Evolutionary conservation across 2,329 filamentous ascomycete genomes (phyloP), one percentile per base, ranked within the genome.

Genomic region (Chalara sp.): DNA sequence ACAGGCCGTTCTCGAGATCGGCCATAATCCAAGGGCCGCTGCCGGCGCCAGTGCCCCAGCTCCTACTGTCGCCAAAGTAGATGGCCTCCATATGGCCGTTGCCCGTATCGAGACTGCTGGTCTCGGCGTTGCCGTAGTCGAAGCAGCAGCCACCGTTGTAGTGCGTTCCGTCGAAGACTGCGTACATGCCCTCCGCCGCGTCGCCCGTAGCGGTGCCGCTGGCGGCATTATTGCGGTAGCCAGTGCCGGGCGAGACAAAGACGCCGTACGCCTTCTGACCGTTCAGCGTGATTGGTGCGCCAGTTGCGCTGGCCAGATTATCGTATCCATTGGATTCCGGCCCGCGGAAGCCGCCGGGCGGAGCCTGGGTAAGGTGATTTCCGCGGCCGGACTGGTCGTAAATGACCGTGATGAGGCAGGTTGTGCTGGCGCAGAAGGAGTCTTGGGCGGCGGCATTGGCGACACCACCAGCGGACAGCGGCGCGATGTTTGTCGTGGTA

Each of bases 11-110:
- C 62, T 86, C 83, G 0, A 86, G 73, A 65, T 86, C 83, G 0
- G 81, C 82, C 80, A 86, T 84, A 57, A 86, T 63, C 83, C 82
- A 86, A 0, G 83, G 83, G 0, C 83, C 81, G 42, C 58, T 72
- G 43, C 81, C 81, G 4, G 76, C 50, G 6, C 83, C 82, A 6
- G 64, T 65, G 13, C 81, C 81, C 77, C 79, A 83, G 56, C 53
- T 52, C 0, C 70, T 79, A 63, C 61, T 75, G 62, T 70, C 67
- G 1, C 83, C 82, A 58, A 73, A 85, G 72, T 85, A 86, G 52
- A 86, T 79, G 49, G 82, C 21, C 21, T 21, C 21, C 21, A 21
- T 21, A 3, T 21, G 21, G 3, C 21, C 21, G 21, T 21, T 21
- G 3, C 82, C 83, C 0, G 79, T 77, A 52, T 81, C 78, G 1